phyloP scores from a whole-genome alignment of 345 rosid genomes.

The Acer yangbiense region DNA sequence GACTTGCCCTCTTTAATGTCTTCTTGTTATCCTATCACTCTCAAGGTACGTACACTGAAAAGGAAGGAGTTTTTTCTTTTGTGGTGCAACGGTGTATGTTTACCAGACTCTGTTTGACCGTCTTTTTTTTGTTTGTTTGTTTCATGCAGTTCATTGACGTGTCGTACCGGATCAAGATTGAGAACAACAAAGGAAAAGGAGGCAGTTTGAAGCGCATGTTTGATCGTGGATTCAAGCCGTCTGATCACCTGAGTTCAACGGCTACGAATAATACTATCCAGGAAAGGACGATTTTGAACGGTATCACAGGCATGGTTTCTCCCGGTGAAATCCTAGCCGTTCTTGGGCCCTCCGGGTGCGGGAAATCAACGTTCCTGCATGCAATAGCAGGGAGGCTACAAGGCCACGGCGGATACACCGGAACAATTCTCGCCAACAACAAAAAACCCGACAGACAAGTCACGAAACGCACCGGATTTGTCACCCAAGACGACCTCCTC shows the following conservation, averaged over 20 bases:
- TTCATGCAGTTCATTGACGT: slow-evolving; percentile 75
- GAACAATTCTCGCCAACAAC: slow-evolving; percentile 69
- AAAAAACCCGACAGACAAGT: slow-evolving; percentile 47
- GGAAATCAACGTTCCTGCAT: slow-evolving; percentile 84
- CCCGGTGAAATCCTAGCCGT: slow-evolving; percentile 91
- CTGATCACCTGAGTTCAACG: slow-evolving; percentile 33
- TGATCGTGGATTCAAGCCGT: slow-evolving; percentile 23
- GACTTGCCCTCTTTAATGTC: slow-evolving; percentile 52
- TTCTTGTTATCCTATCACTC: slow-evolving; percentile 72
- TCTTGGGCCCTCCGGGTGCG: slow-evolving; percentile 97
- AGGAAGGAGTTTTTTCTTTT: not conserved
- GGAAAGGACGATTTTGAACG: slow-evolving; percentile 62
- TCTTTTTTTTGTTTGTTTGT: not conserved
- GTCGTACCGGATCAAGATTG: slow-evolving; percentile 54
- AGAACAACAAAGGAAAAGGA: slow-evolving; percentile 25
- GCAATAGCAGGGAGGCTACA: slow-evolving; percentile 76
- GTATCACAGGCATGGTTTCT: slow-evolving; percentile 73
- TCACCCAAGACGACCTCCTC: slow-evolving; percentile 84
- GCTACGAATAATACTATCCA: slow-evolving; percentile 12
- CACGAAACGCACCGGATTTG: slow-evolving; percentile 76
- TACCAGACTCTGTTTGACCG: slow-evolving; percentile 20
- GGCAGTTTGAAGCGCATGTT: slow-evolving; percentile 39
- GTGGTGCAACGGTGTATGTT: slow-evolving; percentile 4
- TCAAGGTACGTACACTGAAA: slow-evolving; percentile 50
- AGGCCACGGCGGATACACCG: slow-evolving; percentile 50